These are phyloP conservation scores for Beauveria rudraprayagi DNA, from an alignment of 2,329 filamentous ascomycete species.

Conservation along the genomic window DNA sequence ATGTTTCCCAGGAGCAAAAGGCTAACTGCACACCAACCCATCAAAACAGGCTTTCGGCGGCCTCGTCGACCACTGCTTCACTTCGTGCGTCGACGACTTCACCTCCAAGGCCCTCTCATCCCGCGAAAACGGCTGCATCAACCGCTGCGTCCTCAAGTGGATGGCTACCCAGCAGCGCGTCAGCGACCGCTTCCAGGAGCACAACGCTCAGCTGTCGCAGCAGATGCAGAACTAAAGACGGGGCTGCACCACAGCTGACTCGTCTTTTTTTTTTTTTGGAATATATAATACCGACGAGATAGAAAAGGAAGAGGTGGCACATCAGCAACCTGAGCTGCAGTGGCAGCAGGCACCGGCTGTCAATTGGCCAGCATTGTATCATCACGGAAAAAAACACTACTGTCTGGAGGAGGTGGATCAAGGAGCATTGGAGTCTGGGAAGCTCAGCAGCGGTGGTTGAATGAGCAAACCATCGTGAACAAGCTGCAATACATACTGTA, in stretches of 20 bases:
- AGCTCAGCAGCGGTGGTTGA: background rate
- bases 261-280: background rate
- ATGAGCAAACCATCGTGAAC: background rate
- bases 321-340: background rate
- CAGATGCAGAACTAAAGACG: constrained; percentile 37
- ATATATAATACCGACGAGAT: background rate
- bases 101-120: constrained; percentile 88
- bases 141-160: constrained; percentile 93
- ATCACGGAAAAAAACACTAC: background rate
- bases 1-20: background rate
- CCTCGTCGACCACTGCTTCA: constrained; percentile 79
- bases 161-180: constrained; percentile 86
- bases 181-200: constrained; percentile 78
- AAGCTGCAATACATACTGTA: background rate
- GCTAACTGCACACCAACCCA: constrained; percentile 11
- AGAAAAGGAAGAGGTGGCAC: constrained; percentile 4
- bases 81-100: constrained; percentile 96
- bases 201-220: constrained; percentile 53
- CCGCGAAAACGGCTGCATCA: constrained; percentile 84
- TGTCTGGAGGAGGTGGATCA: background rate
- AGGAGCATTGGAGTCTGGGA: background rate
- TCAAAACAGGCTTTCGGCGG: constrained; percentile 26
- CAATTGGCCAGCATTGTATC: background rate
- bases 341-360: background rate
- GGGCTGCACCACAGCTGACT: no score